phyloP scores from a whole-genome alignment of 2,329 filamentous ascomycete genomes.

The Rutstroemia sp. region DNA sequence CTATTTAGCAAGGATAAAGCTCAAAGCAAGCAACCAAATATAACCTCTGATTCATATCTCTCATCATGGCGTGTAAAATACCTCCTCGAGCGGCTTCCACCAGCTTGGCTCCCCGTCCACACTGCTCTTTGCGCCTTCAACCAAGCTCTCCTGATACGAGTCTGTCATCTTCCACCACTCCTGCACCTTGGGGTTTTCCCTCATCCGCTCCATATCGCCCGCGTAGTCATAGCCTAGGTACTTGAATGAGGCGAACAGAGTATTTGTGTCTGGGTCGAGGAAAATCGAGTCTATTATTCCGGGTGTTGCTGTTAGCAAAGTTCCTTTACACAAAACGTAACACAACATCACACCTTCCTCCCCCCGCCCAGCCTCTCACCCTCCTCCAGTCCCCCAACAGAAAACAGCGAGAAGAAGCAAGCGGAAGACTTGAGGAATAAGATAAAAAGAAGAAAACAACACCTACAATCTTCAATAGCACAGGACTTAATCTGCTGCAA shows the following conservation, averaged over 20 bases:
- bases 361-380: no score
- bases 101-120: slow-evolving; percentile 53
- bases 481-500: slow-evolving; percentile 67
- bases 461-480: slow-evolving; percentile 63
- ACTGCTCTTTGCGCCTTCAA: slow-evolving; percentile 51
- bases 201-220: slow-evolving; percentile 71
- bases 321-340: no score
- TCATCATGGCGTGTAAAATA: slow-evolving; percentile 52
- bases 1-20: no score
- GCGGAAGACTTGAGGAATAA: background rate
- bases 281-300: slow-evolving; percentile 58
- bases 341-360: no score
- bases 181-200: slow-evolving; percentile 61
- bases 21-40: background rate
- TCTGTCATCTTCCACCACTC: slow-evolving; percentile 83
- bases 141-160: slow-evolving; percentile 59
- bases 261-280: slow-evolving; percentile 53
- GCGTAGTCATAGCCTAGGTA: slow-evolving; percentile 68
- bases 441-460: slow-evolving; percentile 20
- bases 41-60: background rate
- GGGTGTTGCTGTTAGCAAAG: background rate
- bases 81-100: slow-evolving; percentile 64
- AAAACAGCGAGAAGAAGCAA: background rate
- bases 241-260: slow-evolving; percentile 70
- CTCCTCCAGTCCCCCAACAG: background rate